Evolutionary conservation across 495 filamentous ascomycete species (phyloP).

Genomic region (Tetracladium setigerum): DNA sequence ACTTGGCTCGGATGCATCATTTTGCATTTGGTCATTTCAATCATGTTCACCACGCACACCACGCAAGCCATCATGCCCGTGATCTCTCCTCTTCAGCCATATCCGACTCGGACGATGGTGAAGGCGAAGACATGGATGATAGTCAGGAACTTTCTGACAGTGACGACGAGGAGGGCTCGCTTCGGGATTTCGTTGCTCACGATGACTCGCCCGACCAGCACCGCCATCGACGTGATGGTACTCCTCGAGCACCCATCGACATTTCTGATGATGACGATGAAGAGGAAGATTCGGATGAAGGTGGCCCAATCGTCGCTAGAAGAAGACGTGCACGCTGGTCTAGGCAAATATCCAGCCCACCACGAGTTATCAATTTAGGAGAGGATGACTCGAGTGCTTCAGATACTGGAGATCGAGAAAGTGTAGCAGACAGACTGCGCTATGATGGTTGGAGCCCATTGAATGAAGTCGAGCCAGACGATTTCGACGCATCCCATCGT

Average conservation of each 20-base stretch:
- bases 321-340: constrained; percentile 1
- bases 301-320: constrained; percentile 14
- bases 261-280: constrained; percentile 18
- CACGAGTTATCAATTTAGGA: constrained; percentile 1
- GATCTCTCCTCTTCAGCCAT: neutral
- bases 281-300: constrained; percentile 17
- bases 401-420: constrained; percentile 14
- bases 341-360: neutral
- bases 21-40: constrained; percentile 7
- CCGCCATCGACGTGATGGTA: too few species aligned
- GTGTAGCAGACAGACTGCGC: constrained; percentile 14
- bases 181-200: constrained; percentile 17
- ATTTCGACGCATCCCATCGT: constrained; percentile 4
- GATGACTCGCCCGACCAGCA: constrained; percentile 2
- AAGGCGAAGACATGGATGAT: constrained; percentile 1
- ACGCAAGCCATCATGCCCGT: neutral
- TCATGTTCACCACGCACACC: constrained; percentile 11
- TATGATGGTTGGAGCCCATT: constrained; percentile 22
- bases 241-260: neutral
- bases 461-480: constrained; percentile 13
- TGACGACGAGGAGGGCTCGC: constrained; percentile 15
- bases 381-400: constrained; percentile 9
- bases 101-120: constrained; percentile 6
- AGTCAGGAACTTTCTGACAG: neutral
- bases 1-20: neutral